Evolutionary conservation across 495 filamentous ascomycete genomes (phyloP).

Genomic region (Mycothermus thermophilus): DNA sequence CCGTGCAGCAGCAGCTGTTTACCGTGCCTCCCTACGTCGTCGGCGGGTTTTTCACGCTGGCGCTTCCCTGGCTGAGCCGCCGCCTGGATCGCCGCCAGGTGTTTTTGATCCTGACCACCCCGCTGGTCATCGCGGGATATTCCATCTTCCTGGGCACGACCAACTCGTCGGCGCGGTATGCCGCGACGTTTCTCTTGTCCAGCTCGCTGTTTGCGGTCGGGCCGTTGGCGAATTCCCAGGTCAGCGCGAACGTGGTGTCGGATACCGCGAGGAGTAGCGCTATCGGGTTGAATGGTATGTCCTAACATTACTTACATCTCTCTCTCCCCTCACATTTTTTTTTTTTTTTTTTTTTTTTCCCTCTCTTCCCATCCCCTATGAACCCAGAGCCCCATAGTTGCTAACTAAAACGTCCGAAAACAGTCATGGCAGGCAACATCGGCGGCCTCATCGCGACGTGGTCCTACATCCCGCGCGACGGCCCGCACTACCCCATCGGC

Average conservation of each 20-base stretch:
- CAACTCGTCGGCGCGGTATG: slow-evolving; percentile 44
- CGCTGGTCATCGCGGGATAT: slow-evolving; percentile 53
- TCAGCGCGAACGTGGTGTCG: slow-evolving; percentile 54
- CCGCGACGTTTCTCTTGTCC: slow-evolving; percentile 57
- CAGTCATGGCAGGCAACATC: slow-evolving; percentile 58
- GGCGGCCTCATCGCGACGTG: slow-evolving; percentile 60
- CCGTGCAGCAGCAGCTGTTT: slow-evolving; percentile 39
- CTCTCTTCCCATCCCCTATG: neutral
- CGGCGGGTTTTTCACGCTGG: slow-evolving; percentile 51
- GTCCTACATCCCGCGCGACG: slow-evolving; percentile 51
- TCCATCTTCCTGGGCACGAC: slow-evolving; percentile 53
- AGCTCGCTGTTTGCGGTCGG: slow-evolving; percentile 55
- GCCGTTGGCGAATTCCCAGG: slow-evolving; percentile 50
- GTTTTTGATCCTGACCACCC: slow-evolving; percentile 44
- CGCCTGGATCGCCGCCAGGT: slow-evolving; percentile 44
- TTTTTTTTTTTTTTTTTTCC: no score
- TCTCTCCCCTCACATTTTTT: no score
- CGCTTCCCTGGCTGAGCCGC: slow-evolving; percentile 49
- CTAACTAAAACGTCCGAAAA: neutral
- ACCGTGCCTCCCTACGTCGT: slow-evolving; percentile 62
- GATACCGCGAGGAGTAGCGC: slow-evolving; percentile 54
- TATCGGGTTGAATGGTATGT: slow-evolving; percentile 33
- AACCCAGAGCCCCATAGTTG: no score
- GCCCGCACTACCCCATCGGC: slow-evolving; percentile 55
- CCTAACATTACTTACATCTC: no score